Conservation (phyloP, 805 yeast genomes). For the Kuraishia capsulata region DNA sequence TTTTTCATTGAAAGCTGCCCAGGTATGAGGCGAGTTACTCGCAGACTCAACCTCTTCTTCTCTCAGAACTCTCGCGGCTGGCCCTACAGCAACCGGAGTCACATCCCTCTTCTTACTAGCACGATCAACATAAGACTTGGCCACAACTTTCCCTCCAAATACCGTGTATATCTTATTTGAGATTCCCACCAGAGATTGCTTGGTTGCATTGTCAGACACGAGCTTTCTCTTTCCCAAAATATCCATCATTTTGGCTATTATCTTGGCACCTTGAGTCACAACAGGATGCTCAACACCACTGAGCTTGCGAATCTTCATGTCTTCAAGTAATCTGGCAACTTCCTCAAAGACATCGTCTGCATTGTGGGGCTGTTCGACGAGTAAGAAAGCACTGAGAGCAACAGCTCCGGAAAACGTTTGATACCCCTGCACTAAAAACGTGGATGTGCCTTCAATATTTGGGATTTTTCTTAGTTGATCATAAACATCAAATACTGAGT, state of each 20-base stretch:
- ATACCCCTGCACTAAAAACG: slow-evolving; percentile 21
- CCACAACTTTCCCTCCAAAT: slow-evolving; percentile 7
- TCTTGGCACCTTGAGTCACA: slow-evolving; percentile 5
- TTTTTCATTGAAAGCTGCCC: slow-evolving; percentile 4
- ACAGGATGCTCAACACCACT: slow-evolving; percentile 5
- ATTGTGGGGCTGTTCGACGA: slow-evolving; percentile 11
- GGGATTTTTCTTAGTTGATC: slow-evolving; percentile 13
- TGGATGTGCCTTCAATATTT: slow-evolving; percentile 13
- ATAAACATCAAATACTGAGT: slow-evolving; percentile 18
- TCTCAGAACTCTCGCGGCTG: no score
- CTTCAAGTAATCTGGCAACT: slow-evolving; percentile 3
- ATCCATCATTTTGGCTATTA: slow-evolving; percentile 4
- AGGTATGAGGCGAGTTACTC: slow-evolving; percentile 3
- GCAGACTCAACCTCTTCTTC: background rate
- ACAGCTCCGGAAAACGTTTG: slow-evolving; percentile 23
- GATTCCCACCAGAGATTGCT: slow-evolving; percentile 3
- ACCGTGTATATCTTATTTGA: slow-evolving; percentile 8
- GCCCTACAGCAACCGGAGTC: no score
- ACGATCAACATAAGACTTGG: slow-evolving; percentile 8
- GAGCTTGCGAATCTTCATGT: slow-evolving; percentile 2
- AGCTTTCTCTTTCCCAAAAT: background rate
- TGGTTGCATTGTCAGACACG: background rate
- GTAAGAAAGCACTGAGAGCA: slow-evolving; percentile 20
- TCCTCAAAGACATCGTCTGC: slow-evolving; percentile 3
- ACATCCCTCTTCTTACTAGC: background rate